A percentile compares a stretch with the other conserved stretches of the same genome.
Conservation (phyloP, 1,284 basidiomycete species). For the Phaffia rhodozyma region DNA sequence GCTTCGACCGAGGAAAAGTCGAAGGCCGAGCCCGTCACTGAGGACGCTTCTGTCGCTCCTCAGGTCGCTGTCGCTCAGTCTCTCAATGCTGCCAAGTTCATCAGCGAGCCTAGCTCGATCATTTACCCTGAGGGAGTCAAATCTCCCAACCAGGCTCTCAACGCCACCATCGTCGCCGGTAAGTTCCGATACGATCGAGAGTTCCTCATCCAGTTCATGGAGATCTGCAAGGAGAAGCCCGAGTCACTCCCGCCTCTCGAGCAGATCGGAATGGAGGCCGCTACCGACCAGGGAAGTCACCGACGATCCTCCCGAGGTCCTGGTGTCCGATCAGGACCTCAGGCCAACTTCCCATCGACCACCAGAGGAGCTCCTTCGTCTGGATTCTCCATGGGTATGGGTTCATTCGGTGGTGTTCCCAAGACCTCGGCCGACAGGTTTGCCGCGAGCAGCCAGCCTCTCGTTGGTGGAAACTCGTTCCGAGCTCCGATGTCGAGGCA, state of each 20-base stretch:
- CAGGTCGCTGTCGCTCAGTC: conserved; percentile 47
- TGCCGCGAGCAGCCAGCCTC: conserved; percentile 35
- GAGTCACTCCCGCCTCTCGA: conserved; percentile 78
- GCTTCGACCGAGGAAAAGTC: conserved; percentile 25
- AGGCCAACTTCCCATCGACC: background rate
- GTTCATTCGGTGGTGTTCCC: conserved; percentile 42
- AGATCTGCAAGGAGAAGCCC: conserved; percentile 87
- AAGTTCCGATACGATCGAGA: conserved; percentile 97
- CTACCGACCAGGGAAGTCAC: conserved; percentile 39
- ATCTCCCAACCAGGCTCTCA: conserved; percentile 76
- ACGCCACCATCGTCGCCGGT: conserved; percentile 64
- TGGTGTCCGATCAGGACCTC: conserved; percentile 9
- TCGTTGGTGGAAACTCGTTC: conserved; percentile 26
- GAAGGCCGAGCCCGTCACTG: conserved; percentile 34
- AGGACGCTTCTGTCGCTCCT: conserved; percentile 28
- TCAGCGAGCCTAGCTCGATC: conserved; percentile 68
- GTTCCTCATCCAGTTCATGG: conserved; percentile 96
- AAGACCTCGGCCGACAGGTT: conserved; percentile 63
- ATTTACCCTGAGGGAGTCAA: conserved; percentile 72
- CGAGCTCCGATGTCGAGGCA: conserved; percentile 57
- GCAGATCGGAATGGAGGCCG: conserved; percentile 77
- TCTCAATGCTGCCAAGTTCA: conserved; percentile 59
- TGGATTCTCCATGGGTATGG: conserved; percentile 37
- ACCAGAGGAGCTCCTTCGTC: conserved; percentile 5
- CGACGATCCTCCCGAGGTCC: conserved; percentile 12